phyloP scores from a whole-genome alignment of 2,329 filamentous ascomycete species.

The Cladobotryum protrusum region DNA sequence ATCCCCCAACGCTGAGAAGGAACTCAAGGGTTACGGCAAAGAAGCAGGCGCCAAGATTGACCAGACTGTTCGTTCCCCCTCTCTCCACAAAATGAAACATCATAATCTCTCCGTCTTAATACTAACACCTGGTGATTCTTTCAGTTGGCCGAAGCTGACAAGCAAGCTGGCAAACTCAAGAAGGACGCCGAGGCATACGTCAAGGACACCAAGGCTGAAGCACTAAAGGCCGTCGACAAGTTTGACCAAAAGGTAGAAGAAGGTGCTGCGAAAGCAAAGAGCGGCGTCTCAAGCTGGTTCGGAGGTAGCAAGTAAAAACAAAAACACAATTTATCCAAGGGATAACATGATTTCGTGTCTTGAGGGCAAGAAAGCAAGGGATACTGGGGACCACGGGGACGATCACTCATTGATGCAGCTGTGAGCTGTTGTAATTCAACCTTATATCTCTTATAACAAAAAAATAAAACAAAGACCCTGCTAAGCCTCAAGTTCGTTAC shows the following conservation, averaged over 20 bases:
- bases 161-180: conserved; percentile 56
- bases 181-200: conserved; percentile 53
- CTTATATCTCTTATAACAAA: no score
- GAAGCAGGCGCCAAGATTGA: conserved; percentile 61
- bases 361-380: no score
- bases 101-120: neutral
- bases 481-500: neutral
- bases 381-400: no score
- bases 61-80: conserved; percentile 50
- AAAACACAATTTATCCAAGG: no score
- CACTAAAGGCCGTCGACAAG: conserved; percentile 69
- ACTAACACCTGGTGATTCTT: conserved; percentile 1
- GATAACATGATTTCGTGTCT: no score
- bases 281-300: conserved; percentile 80
- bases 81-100: neutral
- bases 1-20: conserved; percentile 57
- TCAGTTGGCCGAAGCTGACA: conserved; percentile 51
- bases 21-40: conserved; percentile 43
- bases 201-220: conserved; percentile 57
- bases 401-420: no score
- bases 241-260: conserved; percentile 79
- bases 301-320: conserved; percentile 46
- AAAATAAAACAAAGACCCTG: no score
- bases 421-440: no score
- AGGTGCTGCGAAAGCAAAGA: conserved; percentile 74